A percentile compares a stretch with the other conserved stretches of the same genome.
phyloP scores from a whole-genome alignment of 139 green algal genomes.

The Chlamydomonas urium region DNA sequence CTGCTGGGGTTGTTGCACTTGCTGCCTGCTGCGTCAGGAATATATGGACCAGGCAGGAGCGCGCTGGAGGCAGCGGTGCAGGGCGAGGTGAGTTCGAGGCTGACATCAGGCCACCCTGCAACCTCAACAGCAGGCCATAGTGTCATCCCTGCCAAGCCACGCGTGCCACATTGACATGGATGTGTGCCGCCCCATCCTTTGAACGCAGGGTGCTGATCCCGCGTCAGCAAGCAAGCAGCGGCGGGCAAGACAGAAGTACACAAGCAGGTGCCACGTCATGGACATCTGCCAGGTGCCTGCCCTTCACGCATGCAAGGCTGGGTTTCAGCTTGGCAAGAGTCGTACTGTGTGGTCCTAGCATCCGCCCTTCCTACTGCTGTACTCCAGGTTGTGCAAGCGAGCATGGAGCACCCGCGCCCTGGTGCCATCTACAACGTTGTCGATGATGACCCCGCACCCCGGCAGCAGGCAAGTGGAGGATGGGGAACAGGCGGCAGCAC shows the following conservation, averaged over 20 bases:
- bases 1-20: background rate
- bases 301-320: background rate
- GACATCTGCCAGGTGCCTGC: conserved; percentile 63
- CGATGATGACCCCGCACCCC: conserved; percentile 67
- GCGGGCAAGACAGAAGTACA: conserved; percentile 48
- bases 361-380: background rate
- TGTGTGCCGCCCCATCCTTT: background rate
- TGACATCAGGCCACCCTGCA: conserved; percentile 3
- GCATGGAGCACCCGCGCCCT: conserved; percentile 36
- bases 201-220: background rate
- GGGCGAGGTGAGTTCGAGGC: background rate
- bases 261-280: conserved; percentile 61
- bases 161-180: too few species aligned
- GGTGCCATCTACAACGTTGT: conserved; percentile 70
- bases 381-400: conserved; percentile 34
- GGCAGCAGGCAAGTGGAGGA: conserved; percentile 12
- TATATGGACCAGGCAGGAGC: conserved; percentile 70
- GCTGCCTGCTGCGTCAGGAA: conserved; percentile 33
- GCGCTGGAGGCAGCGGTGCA: conserved; percentile 37
- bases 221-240: conserved; percentile 24
- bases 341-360: background rate
- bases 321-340: background rate
- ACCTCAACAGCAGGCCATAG: background rate
- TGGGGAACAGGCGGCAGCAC: background rate
- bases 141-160: conserved; percentile 5